Evolutionary conservation across 2,329 filamentous ascomycete species (phyloP).

Genomic region (Aspergillus candidus): DNA sequence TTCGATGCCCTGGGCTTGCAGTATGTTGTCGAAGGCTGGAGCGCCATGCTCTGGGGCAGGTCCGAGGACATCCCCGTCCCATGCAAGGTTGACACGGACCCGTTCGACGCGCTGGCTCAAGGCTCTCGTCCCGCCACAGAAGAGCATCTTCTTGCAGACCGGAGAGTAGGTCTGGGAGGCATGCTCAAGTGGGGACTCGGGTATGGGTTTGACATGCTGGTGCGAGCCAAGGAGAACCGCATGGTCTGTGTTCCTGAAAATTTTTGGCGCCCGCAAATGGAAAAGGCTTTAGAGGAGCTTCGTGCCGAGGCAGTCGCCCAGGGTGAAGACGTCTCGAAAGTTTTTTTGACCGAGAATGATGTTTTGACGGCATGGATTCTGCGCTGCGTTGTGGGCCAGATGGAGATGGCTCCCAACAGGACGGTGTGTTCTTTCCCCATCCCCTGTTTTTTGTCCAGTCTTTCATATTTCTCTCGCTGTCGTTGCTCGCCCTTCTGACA

Average conservation of each 20-base stretch:
- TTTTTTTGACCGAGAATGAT: constrained; percentile 14
- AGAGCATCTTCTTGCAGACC: constrained; percentile 2
- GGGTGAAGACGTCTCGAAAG: constrained; percentile 8
- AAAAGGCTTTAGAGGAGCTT: constrained; percentile 12
- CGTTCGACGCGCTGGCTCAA: constrained; percentile 7
- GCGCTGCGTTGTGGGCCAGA: constrained; percentile 11
- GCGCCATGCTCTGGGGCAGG: constrained; percentile 12
- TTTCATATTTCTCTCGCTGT: constrained; percentile 6
- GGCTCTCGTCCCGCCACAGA: constrained; percentile 1
- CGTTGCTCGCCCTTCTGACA: too few relatives aligned
- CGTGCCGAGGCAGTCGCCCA: constrained; percentile 6
- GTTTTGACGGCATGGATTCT: constrained; percentile 13
- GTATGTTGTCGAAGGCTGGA: constrained; percentile 14
- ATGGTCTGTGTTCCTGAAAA: constrained; percentile 14
- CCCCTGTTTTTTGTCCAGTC: constrained; percentile 12
- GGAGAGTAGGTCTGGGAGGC: constrained; percentile 7
- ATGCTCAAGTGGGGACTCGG: constrained; percentile 13
- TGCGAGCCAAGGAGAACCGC: constrained; percentile 15
- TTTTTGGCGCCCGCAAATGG: constrained; percentile 10
- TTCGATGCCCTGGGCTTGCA: constrained; percentile 15
- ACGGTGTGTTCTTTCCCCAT: constrained; percentile 6
- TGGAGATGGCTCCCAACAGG: constrained; percentile 5
- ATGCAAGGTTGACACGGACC: constrained; percentile 4
- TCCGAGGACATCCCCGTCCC: constrained; percentile 6
- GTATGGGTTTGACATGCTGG: constrained; percentile 13